These are phyloP conservation scores for Penicillium malachiteum DNA, from an alignment of 495 filamentous ascomycete species.

Conservation along the genomic window DNA sequence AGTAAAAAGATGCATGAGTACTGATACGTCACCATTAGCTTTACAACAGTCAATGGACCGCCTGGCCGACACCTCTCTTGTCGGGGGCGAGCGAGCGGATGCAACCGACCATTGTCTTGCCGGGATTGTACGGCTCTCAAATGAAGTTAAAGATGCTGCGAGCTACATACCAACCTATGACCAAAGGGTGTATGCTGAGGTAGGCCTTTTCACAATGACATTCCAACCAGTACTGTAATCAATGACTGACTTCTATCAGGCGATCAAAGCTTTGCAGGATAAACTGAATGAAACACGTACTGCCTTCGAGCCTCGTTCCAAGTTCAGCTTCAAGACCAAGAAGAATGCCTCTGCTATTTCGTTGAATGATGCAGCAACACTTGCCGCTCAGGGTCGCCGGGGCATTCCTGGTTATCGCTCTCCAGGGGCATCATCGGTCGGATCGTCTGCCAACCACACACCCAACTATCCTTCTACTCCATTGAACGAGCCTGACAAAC, in stretches of 20 bases:
- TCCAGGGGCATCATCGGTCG: constrained; percentile 44
- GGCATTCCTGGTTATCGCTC: constrained; percentile 43
- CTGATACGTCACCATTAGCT: constrained; percentile 31
- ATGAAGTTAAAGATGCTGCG: constrained; percentile 66
- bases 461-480: constrained; percentile 54
- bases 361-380: constrained; percentile 52
- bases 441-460: constrained; percentile 51
- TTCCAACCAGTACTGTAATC: background rate
- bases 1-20: no score
- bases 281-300: constrained; percentile 60
- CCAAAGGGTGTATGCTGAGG: constrained; percentile 70
- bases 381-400: constrained; percentile 48
- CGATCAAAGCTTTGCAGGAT: constrained; percentile 66
- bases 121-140: constrained; percentile 63
- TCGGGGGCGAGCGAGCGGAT: constrained; percentile 59
- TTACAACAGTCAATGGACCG: constrained; percentile 62
- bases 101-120: constrained; percentile 67
- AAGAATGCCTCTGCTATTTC: constrained; percentile 59
- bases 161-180: constrained; percentile 73
- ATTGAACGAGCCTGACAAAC: constrained; percentile 44
- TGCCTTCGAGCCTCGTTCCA: constrained; percentile 59
- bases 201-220: constrained; percentile 21
- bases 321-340: constrained; percentile 72
- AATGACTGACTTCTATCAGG: constrained; percentile 35
- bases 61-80: constrained; percentile 48